These are phyloP conservation scores for Iris macrosiphon DNA, from an alignment of 106 monocot genomes.

Conservation along the genomic window DNA sequence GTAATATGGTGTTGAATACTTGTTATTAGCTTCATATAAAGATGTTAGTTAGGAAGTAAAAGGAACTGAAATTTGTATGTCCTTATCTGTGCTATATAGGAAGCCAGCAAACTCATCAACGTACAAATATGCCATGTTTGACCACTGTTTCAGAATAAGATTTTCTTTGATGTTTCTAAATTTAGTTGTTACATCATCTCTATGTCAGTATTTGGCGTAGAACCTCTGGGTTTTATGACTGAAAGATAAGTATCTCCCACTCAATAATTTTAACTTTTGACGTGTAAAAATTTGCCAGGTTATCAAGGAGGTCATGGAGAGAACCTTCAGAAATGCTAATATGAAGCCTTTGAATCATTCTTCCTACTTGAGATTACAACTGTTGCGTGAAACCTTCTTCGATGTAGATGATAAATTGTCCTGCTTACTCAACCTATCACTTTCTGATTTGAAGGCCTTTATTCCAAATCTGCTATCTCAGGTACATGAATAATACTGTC, in stretches of 20 bases:
- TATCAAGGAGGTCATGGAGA: slow-evolving; percentile 89
- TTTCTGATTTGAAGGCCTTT: slow-evolving; percentile 58
- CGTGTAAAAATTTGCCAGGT: slow-evolving; percentile 33
- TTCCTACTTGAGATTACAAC: slow-evolving; percentile 78
- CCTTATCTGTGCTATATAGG: too few species aligned
- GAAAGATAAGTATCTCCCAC: background rate
- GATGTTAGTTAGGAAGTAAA: too few species aligned
- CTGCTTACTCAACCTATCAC: slow-evolving; percentile 44
- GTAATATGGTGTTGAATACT: too few species aligned
- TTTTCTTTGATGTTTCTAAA: too few species aligned
- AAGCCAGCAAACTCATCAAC: too few species aligned
- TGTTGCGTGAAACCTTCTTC: slow-evolving; percentile 72
- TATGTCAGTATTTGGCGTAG: background rate
- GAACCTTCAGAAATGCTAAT: slow-evolving; percentile 78
- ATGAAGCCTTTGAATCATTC: slow-evolving; percentile 89
- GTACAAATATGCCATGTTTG: too few species aligned
- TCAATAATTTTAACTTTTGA: background rate
- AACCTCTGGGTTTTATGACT: too few species aligned
- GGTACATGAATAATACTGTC: slow-evolving; percentile 25
- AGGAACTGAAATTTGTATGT: too few species aligned
- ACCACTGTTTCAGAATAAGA: too few species aligned
- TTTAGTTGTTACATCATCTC: too few species aligned
- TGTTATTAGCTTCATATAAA: too few species aligned
- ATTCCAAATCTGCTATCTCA: slow-evolving; percentile 74
- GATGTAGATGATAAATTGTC: slow-evolving; percentile 74